phyloP scores from a whole-genome alignment of 2,329 filamentous ascomycete genomes.

The Botryotinia convoluta region DNA sequence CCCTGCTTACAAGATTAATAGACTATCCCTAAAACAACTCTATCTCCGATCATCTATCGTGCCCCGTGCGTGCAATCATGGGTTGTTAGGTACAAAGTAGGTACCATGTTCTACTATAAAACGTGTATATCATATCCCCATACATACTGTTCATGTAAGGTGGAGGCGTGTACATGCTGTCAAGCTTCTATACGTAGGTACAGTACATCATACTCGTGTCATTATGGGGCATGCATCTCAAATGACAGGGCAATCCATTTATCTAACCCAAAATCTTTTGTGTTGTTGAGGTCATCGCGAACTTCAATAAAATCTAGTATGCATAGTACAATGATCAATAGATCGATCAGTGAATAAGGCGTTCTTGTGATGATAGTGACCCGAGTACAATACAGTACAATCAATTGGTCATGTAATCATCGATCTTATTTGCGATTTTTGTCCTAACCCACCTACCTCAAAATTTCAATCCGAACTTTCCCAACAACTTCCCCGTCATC shows the following conservation, averaged over 20 bases:
- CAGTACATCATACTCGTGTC: slow-evolving; percentile 12
- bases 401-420: slow-evolving; percentile 4
- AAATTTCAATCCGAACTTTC: neutral
- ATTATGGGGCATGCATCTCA: neutral
- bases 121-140: slow-evolving; percentile 4
- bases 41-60: slow-evolving; percentile 1
- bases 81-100: slow-evolving; percentile 1
- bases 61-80: slow-evolving; percentile 3
- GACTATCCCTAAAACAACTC: neutral
- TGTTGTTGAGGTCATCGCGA: neutral
- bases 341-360: neutral
- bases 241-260: neutral
- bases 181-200: neutral
- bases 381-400: neutral
- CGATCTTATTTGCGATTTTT: slow-evolving; percentile 1
- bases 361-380: neutral
- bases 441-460: neutral
- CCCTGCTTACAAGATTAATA: slow-evolving; percentile 13
- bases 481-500: slow-evolving; percentile 14
- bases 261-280: neutral
- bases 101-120: slow-evolving; percentile 3
- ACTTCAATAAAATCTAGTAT: neutral
- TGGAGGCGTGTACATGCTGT: neutral
- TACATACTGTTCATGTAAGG: slow-evolving; percentile 3
- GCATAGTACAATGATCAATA: slow-evolving; percentile 12